A percentile compares a stretch with the other conserved stretches of the same genome.
These are phyloP conservation scores for Skeletonema grethae DNA, from an alignment of 108 stramenopile species.

Conservation along the genomic window DNA sequence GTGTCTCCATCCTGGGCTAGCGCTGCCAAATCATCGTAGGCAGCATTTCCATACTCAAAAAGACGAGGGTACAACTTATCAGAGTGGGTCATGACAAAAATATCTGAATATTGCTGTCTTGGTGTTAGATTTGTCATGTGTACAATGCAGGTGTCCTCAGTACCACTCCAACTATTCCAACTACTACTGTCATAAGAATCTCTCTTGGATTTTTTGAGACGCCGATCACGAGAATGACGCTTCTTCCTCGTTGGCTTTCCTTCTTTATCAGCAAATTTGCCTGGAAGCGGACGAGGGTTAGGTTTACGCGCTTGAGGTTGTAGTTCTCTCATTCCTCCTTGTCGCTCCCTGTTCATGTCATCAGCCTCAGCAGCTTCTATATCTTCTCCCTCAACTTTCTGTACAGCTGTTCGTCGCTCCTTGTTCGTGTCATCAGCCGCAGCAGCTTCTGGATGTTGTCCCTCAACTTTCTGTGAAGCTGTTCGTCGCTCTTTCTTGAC, in stretches of 20 bases:
- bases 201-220: neutral
- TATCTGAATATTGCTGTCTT: constrained; percentile 1
- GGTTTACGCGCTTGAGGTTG: neutral
- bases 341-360: neutral
- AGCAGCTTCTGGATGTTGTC: neutral
- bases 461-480: neutral
- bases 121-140: constrained; percentile 15
- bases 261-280: neutral
- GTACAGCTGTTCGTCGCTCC: neutral
- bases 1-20: constrained; percentile 19
- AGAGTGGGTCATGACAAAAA: constrained; percentile 14
- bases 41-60: constrained; percentile 7
- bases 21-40: constrained; percentile 14
- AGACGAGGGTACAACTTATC: constrained; percentile 5
- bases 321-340: neutral
- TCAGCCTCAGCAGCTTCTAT: neutral
- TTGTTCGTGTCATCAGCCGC: neutral
- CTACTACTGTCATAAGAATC: neutral
- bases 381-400: neutral
- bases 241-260: neutral
- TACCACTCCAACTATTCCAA: neutral
- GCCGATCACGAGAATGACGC: neutral
- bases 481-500: neutral
- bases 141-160: constrained; percentile 2
- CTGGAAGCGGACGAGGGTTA: neutral